Evolutionary conservation across 192 early-diverging fungal genomes (phyloP).

Genomic region (Kappamyces sp.): DNA sequence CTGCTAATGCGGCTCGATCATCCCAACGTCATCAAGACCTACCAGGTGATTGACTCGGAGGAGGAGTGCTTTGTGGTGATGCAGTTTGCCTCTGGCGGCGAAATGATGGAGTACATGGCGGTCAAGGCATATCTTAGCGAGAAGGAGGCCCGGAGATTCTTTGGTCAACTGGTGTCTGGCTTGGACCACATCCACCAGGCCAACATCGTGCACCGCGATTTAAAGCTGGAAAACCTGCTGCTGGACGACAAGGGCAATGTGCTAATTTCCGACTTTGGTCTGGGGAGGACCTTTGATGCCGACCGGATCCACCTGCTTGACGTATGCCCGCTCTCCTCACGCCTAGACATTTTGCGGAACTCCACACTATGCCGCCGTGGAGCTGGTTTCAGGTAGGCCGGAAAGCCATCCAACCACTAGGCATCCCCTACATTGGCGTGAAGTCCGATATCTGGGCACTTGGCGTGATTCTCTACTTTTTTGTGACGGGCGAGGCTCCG

Average conservation of each 20-base stretch:
- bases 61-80: constrained; percentile 62
- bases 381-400: constrained; percentile 47
- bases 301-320: constrained; percentile 43
- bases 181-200: constrained; percentile 58
- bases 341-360: constrained; percentile 58
- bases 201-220: constrained; percentile 57
- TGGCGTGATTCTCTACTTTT: constrained; percentile 59
- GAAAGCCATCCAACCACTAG: constrained; percentile 5
- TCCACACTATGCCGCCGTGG: constrained; percentile 59
- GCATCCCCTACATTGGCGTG: constrained; percentile 54
- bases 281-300: constrained; percentile 46
- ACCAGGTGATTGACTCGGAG: constrained; percentile 56
- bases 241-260: constrained; percentile 44
- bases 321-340: constrained; percentile 10
- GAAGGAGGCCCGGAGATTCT: constrained; percentile 51
- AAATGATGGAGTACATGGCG: constrained; percentile 56
- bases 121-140: constrained; percentile 42
- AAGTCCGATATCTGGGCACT: constrained; percentile 65
- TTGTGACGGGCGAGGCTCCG: constrained; percentile 55
- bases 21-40: constrained; percentile 56
- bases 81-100: constrained; percentile 53
- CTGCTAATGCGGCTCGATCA: constrained; percentile 57
- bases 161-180: constrained; percentile 54
- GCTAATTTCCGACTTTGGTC: constrained; percentile 58
- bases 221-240: constrained; percentile 56